Evolutionary conservation across 257 asterid species (phyloP).

Genomic region (Cynanchum wilfordii): DNA sequence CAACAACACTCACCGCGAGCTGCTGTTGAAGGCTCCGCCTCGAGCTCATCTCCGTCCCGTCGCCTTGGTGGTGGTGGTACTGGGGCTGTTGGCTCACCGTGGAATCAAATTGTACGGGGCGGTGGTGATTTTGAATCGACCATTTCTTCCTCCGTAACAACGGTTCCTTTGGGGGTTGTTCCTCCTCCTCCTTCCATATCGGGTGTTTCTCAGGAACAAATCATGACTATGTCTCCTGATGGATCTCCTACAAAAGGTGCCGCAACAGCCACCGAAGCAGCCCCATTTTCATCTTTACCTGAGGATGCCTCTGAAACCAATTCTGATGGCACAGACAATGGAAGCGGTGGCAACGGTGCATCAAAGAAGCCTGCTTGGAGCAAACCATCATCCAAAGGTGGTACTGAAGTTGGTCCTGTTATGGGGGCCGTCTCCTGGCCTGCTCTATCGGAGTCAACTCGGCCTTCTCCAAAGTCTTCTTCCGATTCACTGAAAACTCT

Average conservation of each 20-base stretch:
- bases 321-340: conserved; percentile 6
- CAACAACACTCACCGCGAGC: conserved; percentile 35
- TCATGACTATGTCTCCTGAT: not conserved
- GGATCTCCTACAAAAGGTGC: not conserved
- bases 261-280: not conserved
- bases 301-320: conserved; percentile 8
- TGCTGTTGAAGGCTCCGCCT: conserved; percentile 12
- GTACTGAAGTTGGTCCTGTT: conserved; percentile 44
- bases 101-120: conserved; percentile 13
- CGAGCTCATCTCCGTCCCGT: not conserved
- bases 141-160: not conserved
- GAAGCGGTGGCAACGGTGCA: conserved; percentile 1
- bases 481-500: conserved; percentile 36
- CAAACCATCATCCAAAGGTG: conserved; percentile 21
- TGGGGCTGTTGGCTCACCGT: conserved; percentile 18
- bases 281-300: not conserved
- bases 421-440: conserved; percentile 86
- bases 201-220: not conserved
- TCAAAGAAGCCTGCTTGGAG: conserved; percentile 12
- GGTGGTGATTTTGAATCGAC: conserved; percentile 4
- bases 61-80: not conserved
- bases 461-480: conserved; percentile 53
- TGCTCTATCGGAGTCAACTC: conserved; percentile 65
- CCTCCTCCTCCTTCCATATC: not conserved
- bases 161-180: not conserved